Evolutionary conservation across 306 rosid species (phyloP), one percentile per base, ranked within the genome.

Genomic region (Ziziphus jujuba): DNA sequence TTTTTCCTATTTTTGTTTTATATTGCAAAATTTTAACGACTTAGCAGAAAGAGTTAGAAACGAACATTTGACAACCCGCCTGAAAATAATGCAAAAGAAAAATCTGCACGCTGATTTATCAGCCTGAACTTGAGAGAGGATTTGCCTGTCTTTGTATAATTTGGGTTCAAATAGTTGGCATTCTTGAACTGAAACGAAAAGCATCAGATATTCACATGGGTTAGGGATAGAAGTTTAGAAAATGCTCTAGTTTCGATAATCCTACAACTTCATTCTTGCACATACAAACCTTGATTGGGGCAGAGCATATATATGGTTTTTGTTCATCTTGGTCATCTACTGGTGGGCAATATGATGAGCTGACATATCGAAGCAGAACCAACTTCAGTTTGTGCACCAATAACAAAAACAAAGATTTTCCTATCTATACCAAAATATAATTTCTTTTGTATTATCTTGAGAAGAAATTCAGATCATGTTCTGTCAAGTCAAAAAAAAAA

Each of bases 81-180:
- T 13, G 96, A 77, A 72, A 93, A 90, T 67, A 93, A 80, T 9
- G 85, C 96, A 68, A 93, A 88, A 21, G 99, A 93, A 80, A 93
- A 90, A 82, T 93, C 96, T 47, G 96, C 85, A 17, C 97, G 91
- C 79, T 93, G 99, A 77, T 93, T 88, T 76, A 93, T 90, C 77
- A 93, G 79, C 72, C 77, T 86, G 74, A 93, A 88, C 56, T 40
- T 80, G 78, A 90, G 63, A 67, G 87, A 71, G 43, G 91, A 67
- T 63, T 76, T 88, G 52, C 98, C 96, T 3, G 87, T 88, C 80
- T 63, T 83, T 19, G 52, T 43, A 74, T 92, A 84, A 53, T 77
- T 14, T 13, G 79, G 34, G 66, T 83, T 72, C 63, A 80, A 64
- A 66, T 77, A 48, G 31, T 81, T 90, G 51, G 73, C 80, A 77